phyloP scores from a whole-genome alignment of 176 grass and related monocot species.

The Coix lacrymajobi region DNA sequence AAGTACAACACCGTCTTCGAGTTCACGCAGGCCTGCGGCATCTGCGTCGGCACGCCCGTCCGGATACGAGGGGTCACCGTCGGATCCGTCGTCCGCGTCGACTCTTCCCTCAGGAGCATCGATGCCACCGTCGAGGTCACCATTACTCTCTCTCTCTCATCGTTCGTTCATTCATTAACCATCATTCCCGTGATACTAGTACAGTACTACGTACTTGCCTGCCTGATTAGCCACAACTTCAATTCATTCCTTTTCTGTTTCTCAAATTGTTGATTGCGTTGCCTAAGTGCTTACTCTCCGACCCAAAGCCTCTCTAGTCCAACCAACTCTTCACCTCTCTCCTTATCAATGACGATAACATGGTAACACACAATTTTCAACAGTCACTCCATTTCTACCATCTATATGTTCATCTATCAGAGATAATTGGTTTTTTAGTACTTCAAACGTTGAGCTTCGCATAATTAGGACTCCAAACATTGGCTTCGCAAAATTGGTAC shows the following conservation, averaged over 20 bases:
- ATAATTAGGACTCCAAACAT: no score
- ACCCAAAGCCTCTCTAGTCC: not conserved
- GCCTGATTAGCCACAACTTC: no score
- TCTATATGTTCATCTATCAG: not conserved
- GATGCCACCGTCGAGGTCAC: conserved; percentile 77
- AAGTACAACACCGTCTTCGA: conserved; percentile 81
- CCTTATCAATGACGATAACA: no score
- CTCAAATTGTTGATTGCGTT: not conserved
- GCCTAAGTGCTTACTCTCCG: no score
- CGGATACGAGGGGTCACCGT: conserved; percentile 88
- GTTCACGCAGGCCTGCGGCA: conserved; percentile 83
- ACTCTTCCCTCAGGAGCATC: conserved; percentile 84
- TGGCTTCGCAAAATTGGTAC: no score
- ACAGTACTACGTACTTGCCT: no score
- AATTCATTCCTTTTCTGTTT: not conserved
- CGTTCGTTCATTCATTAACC: not conserved
- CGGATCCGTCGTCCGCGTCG: conserved; percentile 77
- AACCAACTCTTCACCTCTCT: no score
- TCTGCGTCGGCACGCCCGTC: conserved; percentile 93
- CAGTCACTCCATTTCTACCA: not conserved
- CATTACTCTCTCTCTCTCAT: not conserved
- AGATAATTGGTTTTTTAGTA: no score
- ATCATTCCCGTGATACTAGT: no score
- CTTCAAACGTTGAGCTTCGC: no score
- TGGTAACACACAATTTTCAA: not conserved